Evolutionary conservation across 2,329 filamentous ascomycete species (phyloP), one percentile per base, ranked within the genome.

Genomic region (Zymoseptoria tritici): DNA sequence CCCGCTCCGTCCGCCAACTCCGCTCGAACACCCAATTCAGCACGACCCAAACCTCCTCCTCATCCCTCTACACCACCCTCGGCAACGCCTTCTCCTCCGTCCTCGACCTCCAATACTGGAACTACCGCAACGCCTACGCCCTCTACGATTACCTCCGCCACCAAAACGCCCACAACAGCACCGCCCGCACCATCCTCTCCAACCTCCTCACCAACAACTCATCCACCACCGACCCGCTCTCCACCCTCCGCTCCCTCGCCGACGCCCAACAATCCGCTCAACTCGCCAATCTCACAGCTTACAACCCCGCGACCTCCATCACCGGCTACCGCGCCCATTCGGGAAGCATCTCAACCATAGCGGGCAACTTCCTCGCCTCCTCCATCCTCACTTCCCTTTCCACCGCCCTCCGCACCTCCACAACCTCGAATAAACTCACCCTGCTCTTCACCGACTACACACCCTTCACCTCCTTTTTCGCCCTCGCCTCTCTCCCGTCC

Each of bases 111-210:
- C 67, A 49, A 2, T 69, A 67, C 11, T 80, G 78, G 55, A 76
- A 76, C 57, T 84, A 83, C 67, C 70, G 68, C 9, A 80, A 84
- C 59, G 82, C 83, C 2, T 77, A 79, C 61, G 67, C 75, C 11
- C 81, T 86, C 61, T 81, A 78, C 57, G 82, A 86, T 61, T 84
- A 81, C 64, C 70, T 85, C 52, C 76, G 78, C 31, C 85, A 85
- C 68, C 75, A 78, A 49, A 77, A 77, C 55, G 66, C 74, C 19
- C 82, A 86, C 71, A 83, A 85, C 64, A 66, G 67, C 9, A 78
- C 74, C 5, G 71, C 78, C 21, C 67, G 72, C 54, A 60, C 67
- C 2, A 61, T 67, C 1, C 65, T 78, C n/a, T 66, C 70, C 59
- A 66, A 59, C 36, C 58, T 66, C 36, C 58, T 66, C 29, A 20